A percentile compares a stretch with the other conserved stretches of the same genome.
These are phyloP conservation scores for Cyanidioschyzon merolae DNA, from an alignment of 23 red algal genomes.

Conservation along the genomic window DNA sequence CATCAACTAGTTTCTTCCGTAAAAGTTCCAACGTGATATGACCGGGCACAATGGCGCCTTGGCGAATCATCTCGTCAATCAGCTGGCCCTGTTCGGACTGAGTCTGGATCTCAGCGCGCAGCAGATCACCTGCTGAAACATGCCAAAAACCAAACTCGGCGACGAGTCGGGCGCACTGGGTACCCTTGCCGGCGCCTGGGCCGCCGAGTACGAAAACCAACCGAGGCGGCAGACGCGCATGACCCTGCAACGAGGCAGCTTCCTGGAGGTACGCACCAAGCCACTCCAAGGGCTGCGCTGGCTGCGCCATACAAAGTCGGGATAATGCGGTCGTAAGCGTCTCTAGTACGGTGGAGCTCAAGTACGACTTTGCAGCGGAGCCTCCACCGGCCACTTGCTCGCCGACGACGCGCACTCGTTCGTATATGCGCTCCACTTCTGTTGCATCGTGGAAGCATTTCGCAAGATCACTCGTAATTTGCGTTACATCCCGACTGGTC, in stretches of 20 bases:
- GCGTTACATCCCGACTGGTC: constrained; percentile 41
- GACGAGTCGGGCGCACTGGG: constrained; percentile 76
- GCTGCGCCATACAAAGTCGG: constrained; percentile 60
- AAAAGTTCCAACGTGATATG: constrained; percentile 74
- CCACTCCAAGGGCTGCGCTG: constrained; percentile 64
- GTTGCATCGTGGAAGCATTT: not conserved
- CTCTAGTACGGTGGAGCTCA: constrained; percentile 43
- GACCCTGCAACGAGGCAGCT: not conserved
- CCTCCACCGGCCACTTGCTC: constrained; percentile 4
- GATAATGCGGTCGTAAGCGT: constrained; percentile 61
- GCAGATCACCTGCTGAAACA: constrained; percentile 91
- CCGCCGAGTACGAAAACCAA: constrained; percentile 94
- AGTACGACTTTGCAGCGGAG: constrained; percentile 66
- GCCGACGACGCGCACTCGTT: not conserved
- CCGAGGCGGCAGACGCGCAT: not conserved
- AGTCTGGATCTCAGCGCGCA: constrained; percentile 61
- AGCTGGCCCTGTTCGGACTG: constrained; percentile 38
- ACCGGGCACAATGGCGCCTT: constrained; percentile 91
- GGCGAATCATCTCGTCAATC: constrained; percentile 91
- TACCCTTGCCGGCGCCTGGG: constrained; percentile 90
- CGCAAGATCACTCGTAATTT: constrained; percentile 41
- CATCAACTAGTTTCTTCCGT: constrained; percentile 35
- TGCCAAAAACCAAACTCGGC: constrained; percentile 55
- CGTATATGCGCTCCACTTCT: not conserved
- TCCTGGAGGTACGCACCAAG: constrained; percentile 42